Base-by-base conservation (phyloP, 176 grass and related monocot species). In the Tillandsia fasciculata region DNA sequence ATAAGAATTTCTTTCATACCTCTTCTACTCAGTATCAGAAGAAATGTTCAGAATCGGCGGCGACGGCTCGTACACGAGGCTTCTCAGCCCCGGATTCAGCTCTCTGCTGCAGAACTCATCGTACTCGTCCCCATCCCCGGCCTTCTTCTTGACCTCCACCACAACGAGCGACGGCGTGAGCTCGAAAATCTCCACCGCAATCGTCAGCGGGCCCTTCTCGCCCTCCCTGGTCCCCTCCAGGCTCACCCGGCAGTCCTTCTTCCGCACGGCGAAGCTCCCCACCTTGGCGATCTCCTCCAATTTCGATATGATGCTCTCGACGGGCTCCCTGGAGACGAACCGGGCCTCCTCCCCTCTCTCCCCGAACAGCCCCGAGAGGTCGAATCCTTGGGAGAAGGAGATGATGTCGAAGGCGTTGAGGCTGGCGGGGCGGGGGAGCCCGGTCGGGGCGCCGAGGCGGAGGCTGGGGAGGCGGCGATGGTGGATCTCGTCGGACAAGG, bases 341-440 rank as follows among this genome's bases (percentile, higher is more conserved):
- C 94, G 87, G 29, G 88, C 69, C 74, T 90, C 82, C n/a, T 83
- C 79, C 63, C 94, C 87, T 48, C 74, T 80, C 67, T 99, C 94
- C 78, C 93, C 94, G 50, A 99, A 99, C 66, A 99, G 58, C 53
- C 94, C 94, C 0, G 94, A 93, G n/a, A 99, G 75, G 76, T 99
- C 71, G 52, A 99, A 99, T 23, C 87, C 87, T 33, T 57, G 82
- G 0, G 94, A 99, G 80, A 99, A 99, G 0, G 89, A 99, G 79
- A 99, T 99, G 82, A 93, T 99, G 73, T 99, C 94, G 13, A 99
- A 99, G 0, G 94, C 94, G 10, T 92, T 99, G 3, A 99, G 84
- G 64, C 94, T 99, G 11, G 87, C 84, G 0, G 89, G 94, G 63
- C 93, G 83, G 47, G 93, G 78, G n/a, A 91, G 79, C 64, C 67